Conservation (phyloP, 164 flowering plant genomes). For the Vitis vinifera region DNA sequence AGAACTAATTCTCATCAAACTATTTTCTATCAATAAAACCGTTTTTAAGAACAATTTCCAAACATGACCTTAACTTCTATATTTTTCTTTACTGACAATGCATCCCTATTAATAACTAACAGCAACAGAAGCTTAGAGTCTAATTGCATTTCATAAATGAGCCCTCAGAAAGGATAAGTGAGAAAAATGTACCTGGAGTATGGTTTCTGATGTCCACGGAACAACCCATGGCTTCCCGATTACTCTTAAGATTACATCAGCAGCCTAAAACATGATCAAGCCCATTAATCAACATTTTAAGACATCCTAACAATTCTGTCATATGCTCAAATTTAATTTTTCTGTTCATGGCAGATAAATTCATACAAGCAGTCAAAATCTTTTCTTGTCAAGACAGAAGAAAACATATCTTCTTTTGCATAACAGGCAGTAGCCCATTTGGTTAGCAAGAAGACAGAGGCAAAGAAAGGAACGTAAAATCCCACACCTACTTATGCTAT, state of each 20-base stretch:
- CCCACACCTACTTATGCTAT: too few relatives aligned
- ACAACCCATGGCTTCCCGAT: slow-evolving; percentile 77
- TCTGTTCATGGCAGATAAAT: background rate
- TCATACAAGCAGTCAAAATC: background rate
- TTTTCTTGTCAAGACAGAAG: background rate
- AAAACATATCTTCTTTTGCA: background rate
- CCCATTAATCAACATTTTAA: slow-evolving; percentile 8
- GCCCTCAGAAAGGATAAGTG: background rate
- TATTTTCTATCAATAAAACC: too few relatives aligned
- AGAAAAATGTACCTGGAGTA: slow-evolving; percentile 52
- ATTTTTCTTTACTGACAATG: background rate
- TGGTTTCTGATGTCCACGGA: slow-evolving; percentile 94
- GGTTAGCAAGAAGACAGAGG: background rate
- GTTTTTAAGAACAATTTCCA: background rate
- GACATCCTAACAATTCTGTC: background rate
- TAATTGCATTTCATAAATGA: too few relatives aligned
- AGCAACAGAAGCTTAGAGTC: too few relatives aligned
- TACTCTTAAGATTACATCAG: slow-evolving; percentile 41
- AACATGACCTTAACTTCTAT: too few relatives aligned
- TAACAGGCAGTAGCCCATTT: background rate
- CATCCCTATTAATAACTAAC: too few relatives aligned
- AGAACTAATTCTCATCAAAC: too few relatives aligned
- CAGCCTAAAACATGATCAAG: slow-evolving; percentile 51
- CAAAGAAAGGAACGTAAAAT: background rate
- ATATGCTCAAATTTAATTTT: background rate